Percentiles rank a stretch among this genome's conserved stretches.
These are phyloP conservation scores for Chamaecyparis obtusa DNA, from an alignment of 75 land plant genomes.

Conservation along the genomic window DNA sequence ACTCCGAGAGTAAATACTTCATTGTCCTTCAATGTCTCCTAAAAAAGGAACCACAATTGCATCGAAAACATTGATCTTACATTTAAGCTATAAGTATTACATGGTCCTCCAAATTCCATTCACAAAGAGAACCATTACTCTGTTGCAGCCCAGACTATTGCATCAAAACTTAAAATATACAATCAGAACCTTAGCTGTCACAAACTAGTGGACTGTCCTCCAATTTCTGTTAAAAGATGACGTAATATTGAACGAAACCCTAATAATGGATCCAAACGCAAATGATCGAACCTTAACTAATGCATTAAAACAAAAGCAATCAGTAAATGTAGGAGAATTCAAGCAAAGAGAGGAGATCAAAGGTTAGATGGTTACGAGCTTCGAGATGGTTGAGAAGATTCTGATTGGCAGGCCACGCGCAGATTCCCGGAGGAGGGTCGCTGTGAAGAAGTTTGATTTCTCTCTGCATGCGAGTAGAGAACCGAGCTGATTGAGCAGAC, in stretches of 20 bases:
- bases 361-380: constrained; percentile 48
- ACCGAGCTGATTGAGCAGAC: constrained; percentile 71
- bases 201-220: too few species aligned
- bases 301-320: neutral
- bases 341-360: neutral
- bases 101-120: constrained; percentile 78
- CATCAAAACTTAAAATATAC: neutral
- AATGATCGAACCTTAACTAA: neutral
- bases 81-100: too few species aligned
- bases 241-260: too few species aligned
- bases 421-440: constrained; percentile 84
- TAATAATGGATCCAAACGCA: too few species aligned
- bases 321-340: neutral
- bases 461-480: constrained; percentile 71
- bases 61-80: too few species aligned
- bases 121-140: neutral
- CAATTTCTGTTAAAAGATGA: too few species aligned
- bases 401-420: constrained; percentile 50
- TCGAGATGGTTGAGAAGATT: constrained; percentile 47
- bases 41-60: neutral
- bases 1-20: too few species aligned
- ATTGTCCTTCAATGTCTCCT: neutral
- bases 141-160: neutral
- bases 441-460: constrained; percentile 73
- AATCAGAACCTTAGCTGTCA: neutral